phyloP scores from a whole-genome alignment of 352 stramenopile species.

The Pythium vanterpoolii region DNA sequence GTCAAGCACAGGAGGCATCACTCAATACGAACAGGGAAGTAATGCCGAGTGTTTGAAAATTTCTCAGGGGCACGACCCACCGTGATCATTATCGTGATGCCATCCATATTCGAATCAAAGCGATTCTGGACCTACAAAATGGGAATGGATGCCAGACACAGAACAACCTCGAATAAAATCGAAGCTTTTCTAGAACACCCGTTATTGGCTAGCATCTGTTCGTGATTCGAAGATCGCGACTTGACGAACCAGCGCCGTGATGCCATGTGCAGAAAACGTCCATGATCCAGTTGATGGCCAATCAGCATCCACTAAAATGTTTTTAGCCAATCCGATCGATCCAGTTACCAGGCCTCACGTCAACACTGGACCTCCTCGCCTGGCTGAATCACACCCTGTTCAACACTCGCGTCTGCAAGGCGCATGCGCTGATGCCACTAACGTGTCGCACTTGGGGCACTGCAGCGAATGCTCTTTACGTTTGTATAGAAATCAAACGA shows the following conservation, averaged over 20 bases:
- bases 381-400: not conserved
- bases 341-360: not conserved
- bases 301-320: no score
- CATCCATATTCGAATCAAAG: no score
- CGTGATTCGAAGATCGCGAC: not conserved
- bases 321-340: not conserved
- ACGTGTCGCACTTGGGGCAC: not conserved
- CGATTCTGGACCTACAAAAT: no score
- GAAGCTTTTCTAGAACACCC: not conserved
- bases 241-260: not conserved
- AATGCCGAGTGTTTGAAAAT: no score
- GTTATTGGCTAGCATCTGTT: not conserved
- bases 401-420: not conserved
- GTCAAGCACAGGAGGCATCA: no score
- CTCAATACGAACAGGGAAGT: no score
- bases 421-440: not conserved
- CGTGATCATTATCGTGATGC: no score
- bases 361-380: not conserved
- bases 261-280: not conserved
- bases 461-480: not conserved
- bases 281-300: no score
- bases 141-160: not conserved
- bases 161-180: not conserved
- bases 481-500: not conserved
- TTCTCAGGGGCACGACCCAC: no score